Base-by-base conservation (phyloP, 1,284 basidiomycete genomes). In the Lignosus rhinocerotis region DNA sequence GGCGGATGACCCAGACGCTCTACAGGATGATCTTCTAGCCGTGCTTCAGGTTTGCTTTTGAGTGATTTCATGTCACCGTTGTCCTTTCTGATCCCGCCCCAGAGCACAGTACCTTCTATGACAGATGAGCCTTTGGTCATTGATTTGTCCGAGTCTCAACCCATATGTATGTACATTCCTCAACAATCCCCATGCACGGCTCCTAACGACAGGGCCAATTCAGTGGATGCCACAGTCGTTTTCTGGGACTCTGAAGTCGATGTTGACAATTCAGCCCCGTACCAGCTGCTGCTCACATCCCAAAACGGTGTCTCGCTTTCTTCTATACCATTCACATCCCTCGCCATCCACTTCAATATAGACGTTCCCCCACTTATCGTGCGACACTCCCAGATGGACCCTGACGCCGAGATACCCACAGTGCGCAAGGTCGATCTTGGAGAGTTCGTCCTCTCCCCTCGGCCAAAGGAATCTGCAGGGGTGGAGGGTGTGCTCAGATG, bases 211-310 rank as follows among this genome's bases (percentile, higher is more conserved):
- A 21, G 14, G 16, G 36, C 7, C 16, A 48, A 49, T 14, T 36
- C 62, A 94, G 92, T 94, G 59, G 76, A 86, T 41, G 80, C 84
- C 0, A 79, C 76, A 19, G 74, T 85, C 0, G 79, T 86, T 0
- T 96, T 96, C 71, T 94, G 90, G 87, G 71, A 78, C 9, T 63
- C 80, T 0, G 79, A 86, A 59, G 81, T 85, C 21, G 77, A 80
- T 43, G 80, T 93, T 4, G 81, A 80, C n/a, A 80, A 86, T 52
- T 66, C 74, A 7, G 82, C 82, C 0, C 81, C 88, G 0, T 95
- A 92, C 72, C 93, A 96, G 68, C 65, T 96, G 4, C 76, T 78
- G 11, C 69, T 93, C 17, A 74, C 78, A 6, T 80, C 86, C 0
- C 81, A 85, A 0, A 61, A 69, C 0, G 62, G 73, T 17, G 72